A percentile compares a stretch with the other conserved stretches of the same genome.
These are phyloP conservation scores for Colletotrichum truncatum DNA, from an alignment of 2,329 filamentous ascomycete genomes.

Conservation along the genomic window DNA sequence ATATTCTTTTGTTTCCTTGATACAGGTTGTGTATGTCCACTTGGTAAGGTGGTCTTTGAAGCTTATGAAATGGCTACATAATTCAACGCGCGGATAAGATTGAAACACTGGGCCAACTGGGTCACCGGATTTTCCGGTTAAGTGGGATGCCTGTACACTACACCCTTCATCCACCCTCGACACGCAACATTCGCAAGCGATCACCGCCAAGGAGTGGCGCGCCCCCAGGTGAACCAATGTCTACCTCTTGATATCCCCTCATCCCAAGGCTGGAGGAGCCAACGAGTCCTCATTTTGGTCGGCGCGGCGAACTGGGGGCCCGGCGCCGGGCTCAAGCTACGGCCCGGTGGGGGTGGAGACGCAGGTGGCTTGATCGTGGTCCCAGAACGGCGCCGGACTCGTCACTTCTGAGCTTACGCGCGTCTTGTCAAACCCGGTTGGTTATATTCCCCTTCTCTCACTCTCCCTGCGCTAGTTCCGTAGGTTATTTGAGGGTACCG, in stretches of 20 bases:
- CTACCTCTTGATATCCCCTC: background rate
- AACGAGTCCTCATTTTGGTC: background rate
- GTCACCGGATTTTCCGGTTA: background rate
- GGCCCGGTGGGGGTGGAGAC: constrained; percentile 20
- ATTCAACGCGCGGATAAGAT: background rate
- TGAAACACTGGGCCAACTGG: background rate
- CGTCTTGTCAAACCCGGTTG: background rate
- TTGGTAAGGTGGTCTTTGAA: background rate
- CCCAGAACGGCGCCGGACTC: constrained; percentile 23
- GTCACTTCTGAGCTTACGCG: constrained; percentile 6
- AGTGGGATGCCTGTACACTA: background rate
- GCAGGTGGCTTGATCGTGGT: constrained; percentile 17
- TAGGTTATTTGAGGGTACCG: background rate
- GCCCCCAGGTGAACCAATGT: background rate
- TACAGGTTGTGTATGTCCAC: background rate
- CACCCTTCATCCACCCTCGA: background rate
- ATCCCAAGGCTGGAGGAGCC: background rate
- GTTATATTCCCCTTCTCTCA: background rate
- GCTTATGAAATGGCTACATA: background rate
- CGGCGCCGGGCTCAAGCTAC: background rate
- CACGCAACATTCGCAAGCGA: background rate
- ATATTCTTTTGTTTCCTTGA: background rate
- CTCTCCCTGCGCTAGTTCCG: background rate
- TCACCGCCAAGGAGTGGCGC: background rate
- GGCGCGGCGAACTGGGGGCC: background rate